Percentiles rank a stretch among this genome's conserved stretches.
Conservation (phyloP, 371 early-diverging fungal genomes). For the Gilbertella persicaria region DNA sequence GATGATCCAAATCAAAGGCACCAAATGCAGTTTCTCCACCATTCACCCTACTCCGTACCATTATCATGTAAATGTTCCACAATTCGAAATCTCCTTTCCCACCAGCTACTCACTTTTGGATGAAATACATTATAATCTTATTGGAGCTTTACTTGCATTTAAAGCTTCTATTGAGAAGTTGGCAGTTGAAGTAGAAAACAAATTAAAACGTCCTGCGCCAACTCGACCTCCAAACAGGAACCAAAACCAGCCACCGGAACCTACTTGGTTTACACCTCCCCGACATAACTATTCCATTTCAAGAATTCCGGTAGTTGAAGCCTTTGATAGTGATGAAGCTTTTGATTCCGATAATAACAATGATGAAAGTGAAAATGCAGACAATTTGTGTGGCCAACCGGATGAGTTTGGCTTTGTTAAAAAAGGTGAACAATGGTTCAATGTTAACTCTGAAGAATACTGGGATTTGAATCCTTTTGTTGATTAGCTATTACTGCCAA, state of each 20-base stretch:
- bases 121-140: background rate
- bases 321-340: constrained; percentile 3
- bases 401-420: constrained; percentile 6
- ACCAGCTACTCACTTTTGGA: constrained; percentile 4
- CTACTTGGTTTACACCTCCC: constrained; percentile 7
- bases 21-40: constrained; percentile 11
- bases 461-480: constrained; percentile 5
- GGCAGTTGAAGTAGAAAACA: constrained; percentile 6
- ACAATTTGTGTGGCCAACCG: background rate
- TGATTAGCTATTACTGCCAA: background rate
- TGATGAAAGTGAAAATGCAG: constrained; percentile 1
- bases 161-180: constrained; percentile 4
- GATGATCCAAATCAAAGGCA: constrained; percentile 14
- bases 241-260: constrained; percentile 1
- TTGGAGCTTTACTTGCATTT: constrained; percentile 2
- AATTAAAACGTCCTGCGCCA: constrained; percentile 6
- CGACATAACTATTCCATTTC: background rate
- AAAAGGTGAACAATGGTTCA: constrained; percentile 9
- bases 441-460: constrained; percentile 8
- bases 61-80: constrained; percentile 10
- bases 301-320: background rate
- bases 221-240: constrained; percentile 1
- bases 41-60: constrained; percentile 8
- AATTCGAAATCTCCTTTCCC: constrained; percentile 11
- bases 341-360: constrained; percentile 8